Evolutionary conservation across 225 moss, liverwort and hornwort species (phyloP), one percentile per base, ranked within the genome.

Genomic region (Physcomitrium patens): DNA sequence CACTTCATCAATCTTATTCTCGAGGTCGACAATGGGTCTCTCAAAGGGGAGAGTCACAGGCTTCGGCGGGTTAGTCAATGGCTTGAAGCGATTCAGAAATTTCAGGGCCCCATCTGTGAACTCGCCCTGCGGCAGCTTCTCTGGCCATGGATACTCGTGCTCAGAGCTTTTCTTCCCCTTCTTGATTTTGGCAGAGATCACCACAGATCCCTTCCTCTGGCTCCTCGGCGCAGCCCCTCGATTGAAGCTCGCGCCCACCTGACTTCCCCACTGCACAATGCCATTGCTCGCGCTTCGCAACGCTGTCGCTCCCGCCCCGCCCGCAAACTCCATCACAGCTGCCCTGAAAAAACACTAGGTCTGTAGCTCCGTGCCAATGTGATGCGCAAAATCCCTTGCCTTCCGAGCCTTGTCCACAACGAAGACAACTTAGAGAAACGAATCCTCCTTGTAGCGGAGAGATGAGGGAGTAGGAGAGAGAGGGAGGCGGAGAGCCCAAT

Each of bases 61-160:
- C 75, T 85, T 97, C 66, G 94, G 97, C 85, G 89, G 92, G 24
- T 91, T 90, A 0, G 87, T 79, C 62, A 97, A 77, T 16, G 97
- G 92, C 81, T 97, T 97, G 78, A 97, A 97, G 31, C 97, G 86
- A 52, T 86, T 90, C 19, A 97, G 83, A 77, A 84, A 93, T 57
- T 88, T 89, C 74, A 97, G 86, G 49, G 86, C 92, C 46, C 91
- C 91, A 28, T 79, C 63, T 0, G 68, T 76, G 51, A 83, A 79
- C 43, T 83, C 79, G 0, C 91, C 97, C 0, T 80, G 84, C 16
- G 87, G 88, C 12, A 97, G 83, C 78, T 97, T 97, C 74, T 97
- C 97, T 53, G 97, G 97, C 97, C 97, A 97, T 12, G 97, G 97
- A 51, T 97, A 97, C 13, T 94, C 97, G 66, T 91, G 77, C 75